These are phyloP conservation scores for Colletotrichum tropicale DNA, from an alignment of 2,329 filamentous ascomycete species.

Conservation along the genomic window DNA sequence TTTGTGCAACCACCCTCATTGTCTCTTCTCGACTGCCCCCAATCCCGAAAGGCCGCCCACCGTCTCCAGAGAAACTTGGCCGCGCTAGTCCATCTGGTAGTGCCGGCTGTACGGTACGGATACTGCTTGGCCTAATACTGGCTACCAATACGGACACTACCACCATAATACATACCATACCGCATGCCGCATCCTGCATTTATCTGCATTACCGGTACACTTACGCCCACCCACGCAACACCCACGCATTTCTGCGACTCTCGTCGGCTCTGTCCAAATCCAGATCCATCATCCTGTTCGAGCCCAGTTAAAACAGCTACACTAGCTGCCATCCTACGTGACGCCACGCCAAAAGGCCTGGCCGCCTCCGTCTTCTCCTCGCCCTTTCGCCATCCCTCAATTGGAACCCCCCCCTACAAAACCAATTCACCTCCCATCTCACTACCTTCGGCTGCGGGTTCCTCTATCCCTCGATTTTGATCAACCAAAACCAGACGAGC, in stretches of 20 bases:
- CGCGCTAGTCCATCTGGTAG: slow-evolving; percentile 1
- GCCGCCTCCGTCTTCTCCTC: neutral
- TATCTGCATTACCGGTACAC: neutral
- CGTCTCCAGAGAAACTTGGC: slow-evolving; percentile 3
- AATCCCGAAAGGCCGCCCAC: neutral
- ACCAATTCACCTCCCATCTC: neutral
- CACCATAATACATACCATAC: neutral
- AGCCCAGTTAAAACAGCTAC: neutral
- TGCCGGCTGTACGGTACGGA: slow-evolving; percentile 12
- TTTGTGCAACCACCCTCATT: slow-evolving; percentile 16
- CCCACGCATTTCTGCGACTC: neutral
- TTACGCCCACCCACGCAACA: neutral
- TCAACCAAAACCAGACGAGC: neutral
- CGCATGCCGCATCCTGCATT: slow-evolving; percentile 3
- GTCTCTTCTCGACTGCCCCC: neutral
- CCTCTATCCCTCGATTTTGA: neutral
- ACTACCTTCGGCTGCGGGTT: no score
- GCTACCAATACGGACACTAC: neutral
- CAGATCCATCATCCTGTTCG: neutral
- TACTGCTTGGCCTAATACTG: neutral
- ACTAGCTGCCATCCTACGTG: neutral
- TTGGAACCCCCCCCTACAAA: neutral
- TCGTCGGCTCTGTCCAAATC: neutral
- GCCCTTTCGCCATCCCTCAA: neutral
- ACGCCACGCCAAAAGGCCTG: neutral